Conservation (phyloP, 495 filamentous ascomycete genomes). For the Friedmanniomyces endolithicus region DNA sequence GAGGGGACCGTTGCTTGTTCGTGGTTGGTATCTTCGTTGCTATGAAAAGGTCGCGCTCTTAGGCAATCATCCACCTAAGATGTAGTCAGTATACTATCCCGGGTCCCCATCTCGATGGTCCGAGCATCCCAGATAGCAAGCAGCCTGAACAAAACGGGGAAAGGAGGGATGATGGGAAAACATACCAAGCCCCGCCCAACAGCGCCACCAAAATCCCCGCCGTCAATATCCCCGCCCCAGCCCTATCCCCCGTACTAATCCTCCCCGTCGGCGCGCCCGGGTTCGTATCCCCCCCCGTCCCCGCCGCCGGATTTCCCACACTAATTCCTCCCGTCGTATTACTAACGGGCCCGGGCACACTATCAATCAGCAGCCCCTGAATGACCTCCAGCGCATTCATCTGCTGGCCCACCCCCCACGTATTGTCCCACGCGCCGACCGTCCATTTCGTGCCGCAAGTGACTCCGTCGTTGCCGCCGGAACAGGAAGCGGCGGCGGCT, state of each 20-base stretch:
- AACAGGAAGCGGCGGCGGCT: slow-evolving; percentile 51
- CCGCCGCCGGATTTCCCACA: slow-evolving; percentile 28
- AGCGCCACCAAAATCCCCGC: slow-evolving; percentile 8
- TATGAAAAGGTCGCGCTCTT: neutral
- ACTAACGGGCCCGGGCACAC: slow-evolving; percentile 31
- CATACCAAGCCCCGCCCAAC: slow-evolving; percentile 11
- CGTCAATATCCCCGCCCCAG: slow-evolving; percentile 26
- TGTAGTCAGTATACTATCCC: neutral
- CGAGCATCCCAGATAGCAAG: neutral
- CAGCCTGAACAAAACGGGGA: neutral
- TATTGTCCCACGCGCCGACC: slow-evolving; percentile 35
- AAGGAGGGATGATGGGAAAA: neutral
- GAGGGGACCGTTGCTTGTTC: neutral
- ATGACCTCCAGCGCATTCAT: slow-evolving; percentile 49
- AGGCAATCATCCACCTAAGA: neutral
- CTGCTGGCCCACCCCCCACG: slow-evolving; percentile 42
- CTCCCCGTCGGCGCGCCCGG: slow-evolving; percentile 2
- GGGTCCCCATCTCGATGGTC: neutral
- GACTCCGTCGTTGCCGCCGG: slow-evolving; percentile 37
- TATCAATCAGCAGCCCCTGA: slow-evolving; percentile 38
- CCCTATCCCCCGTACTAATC: slow-evolving; percentile 31
- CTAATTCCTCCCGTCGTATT: slow-evolving; percentile 27
- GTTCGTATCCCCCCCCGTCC: slow-evolving; percentile 13
- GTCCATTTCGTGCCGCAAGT: slow-evolving; percentile 41
- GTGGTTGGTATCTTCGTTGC: neutral